These are phyloP conservation scores for Kwoniella heveanensis DNA, from an alignment of 768 basidiomycete species.

Conservation along the genomic window DNA sequence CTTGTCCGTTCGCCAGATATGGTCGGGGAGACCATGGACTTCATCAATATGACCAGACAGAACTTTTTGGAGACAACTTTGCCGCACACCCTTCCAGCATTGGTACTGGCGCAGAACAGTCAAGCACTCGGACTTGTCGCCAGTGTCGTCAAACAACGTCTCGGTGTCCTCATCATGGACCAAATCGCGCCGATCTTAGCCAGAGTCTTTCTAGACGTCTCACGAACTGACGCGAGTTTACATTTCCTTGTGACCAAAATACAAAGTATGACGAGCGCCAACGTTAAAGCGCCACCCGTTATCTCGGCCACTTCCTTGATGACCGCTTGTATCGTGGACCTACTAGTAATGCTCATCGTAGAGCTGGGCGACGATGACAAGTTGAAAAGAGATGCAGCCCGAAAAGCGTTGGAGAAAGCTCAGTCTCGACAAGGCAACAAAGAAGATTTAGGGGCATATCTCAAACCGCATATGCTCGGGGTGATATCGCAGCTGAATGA, in stretches of 20 bases:
- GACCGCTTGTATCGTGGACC: conserved; percentile 67
- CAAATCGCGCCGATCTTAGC: conserved; percentile 37
- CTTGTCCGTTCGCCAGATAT: conserved; percentile 28
- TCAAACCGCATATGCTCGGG: conserved; percentile 78
- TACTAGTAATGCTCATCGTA: conserved; percentile 75
- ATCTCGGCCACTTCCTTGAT: conserved; percentile 56
- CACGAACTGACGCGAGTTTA: conserved; percentile 25
- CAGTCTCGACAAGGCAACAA: conserved; percentile 47
- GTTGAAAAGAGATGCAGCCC: conserved; percentile 60
- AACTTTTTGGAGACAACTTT: conserved; percentile 49
- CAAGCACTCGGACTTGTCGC: conserved; percentile 34
- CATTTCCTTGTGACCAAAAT: conserved; percentile 42
- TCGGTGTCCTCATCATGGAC: conserved; percentile 45
- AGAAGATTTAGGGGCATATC: conserved; percentile 61
- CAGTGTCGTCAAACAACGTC: conserved; percentile 25
- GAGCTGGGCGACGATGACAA: conserved; percentile 71
- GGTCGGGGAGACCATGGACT: conserved; percentile 42
- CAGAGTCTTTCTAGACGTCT: conserved; percentile 38
- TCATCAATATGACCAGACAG: conserved; percentile 39
- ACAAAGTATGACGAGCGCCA: conserved; percentile 20
- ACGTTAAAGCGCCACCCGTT: conserved; percentile 15
- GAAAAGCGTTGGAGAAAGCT: conserved; percentile 43
- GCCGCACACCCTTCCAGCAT: conserved; percentile 40
- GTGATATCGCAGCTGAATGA: conserved; percentile 83
- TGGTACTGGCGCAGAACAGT: conserved; percentile 33